phyloP scores from a whole-genome alignment of 2,329 filamentous ascomycete genomes.

The Hypoxylon sp. region DNA sequence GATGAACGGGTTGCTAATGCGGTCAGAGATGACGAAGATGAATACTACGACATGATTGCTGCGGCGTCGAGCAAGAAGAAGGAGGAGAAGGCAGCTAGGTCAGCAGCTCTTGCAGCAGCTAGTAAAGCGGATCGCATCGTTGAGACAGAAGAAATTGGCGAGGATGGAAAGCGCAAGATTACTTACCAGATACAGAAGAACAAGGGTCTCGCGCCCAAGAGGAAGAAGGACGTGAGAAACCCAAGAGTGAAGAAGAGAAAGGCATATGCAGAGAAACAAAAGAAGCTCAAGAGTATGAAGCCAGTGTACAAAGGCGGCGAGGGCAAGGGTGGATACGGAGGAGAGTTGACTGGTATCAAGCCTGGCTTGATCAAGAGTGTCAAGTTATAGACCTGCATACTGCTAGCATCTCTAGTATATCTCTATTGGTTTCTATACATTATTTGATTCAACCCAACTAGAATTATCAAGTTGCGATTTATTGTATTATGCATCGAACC shows the following conservation, averaged over 20 bases:
- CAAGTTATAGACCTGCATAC: slow-evolving; percentile 74
- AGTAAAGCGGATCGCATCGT: slow-evolving; percentile 75
- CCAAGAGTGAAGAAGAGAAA: slow-evolving; percentile 98
- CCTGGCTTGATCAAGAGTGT: slow-evolving; percentile 91
- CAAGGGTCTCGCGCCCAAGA: slow-evolving; percentile 89
- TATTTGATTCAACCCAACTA: not conserved
- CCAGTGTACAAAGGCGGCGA: slow-evolving; percentile 88
- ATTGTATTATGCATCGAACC: not conserved
- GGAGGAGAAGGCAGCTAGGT: slow-evolving; percentile 75
- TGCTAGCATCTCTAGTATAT: not conserved
- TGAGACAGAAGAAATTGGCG: slow-evolving; percentile 77
- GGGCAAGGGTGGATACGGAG: slow-evolving; percentile 86
- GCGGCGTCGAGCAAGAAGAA: slow-evolving; percentile 78
- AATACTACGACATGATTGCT: slow-evolving; percentile 93
- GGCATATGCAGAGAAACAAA: slow-evolving; percentile 96
- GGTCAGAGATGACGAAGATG: slow-evolving; percentile 71
- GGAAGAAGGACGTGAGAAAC: slow-evolving; percentile 95
- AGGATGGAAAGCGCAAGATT: slow-evolving; percentile 92
- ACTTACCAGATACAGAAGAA: slow-evolving; percentile 97
- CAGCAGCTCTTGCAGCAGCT: slow-evolving; percentile 71
- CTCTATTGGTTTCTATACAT: slow-evolving; percentile 3
- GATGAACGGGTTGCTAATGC: slow-evolving; percentile 69
- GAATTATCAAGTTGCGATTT: not conserved
- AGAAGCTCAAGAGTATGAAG: slow-evolving; percentile 92
- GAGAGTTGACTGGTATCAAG: slow-evolving; percentile 97